Percentiles rank a stretch among this genome's conserved stretches.
Evolutionary conservation across 495 filamentous ascomycete genomes (phyloP).

Genomic region (Geoglossum glabrum): DNA sequence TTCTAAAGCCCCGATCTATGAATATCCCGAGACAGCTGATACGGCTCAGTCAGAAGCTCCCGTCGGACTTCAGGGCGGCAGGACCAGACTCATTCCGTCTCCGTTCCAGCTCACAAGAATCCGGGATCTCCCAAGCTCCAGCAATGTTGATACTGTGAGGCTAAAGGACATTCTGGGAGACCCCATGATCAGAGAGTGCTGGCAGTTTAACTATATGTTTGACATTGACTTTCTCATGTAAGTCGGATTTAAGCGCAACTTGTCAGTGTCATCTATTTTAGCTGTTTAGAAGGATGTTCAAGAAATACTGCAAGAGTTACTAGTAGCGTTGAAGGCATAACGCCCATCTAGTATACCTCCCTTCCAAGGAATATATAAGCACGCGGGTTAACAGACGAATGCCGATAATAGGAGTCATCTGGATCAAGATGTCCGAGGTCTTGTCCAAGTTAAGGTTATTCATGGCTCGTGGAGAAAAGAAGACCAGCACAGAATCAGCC

Average conservation of each 20-base stretch:
- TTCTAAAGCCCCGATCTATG: not conserved
- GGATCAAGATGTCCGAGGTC: slow-evolving; percentile 42
- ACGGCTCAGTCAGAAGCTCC: not conserved
- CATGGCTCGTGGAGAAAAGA: slow-evolving; percentile 80
- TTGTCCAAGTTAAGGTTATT: slow-evolving; percentile 53
- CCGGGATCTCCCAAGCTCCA: slow-evolving; percentile 33
- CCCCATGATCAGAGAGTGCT: slow-evolving; percentile 65
- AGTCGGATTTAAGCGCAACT: not conserved
- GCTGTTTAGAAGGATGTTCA: too few species aligned
- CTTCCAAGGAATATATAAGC: not conserved
- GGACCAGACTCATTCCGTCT: slow-evolving; percentile 22
- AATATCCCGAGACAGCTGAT: not conserved
- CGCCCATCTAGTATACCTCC: too few species aligned
- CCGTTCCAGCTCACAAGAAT: slow-evolving; percentile 61
- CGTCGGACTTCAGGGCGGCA: not conserved
- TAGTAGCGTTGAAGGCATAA: too few species aligned
- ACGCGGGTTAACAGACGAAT: not conserved
- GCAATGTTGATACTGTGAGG: slow-evolving; percentile 47
- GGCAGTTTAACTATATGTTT: slow-evolving; percentile 79
- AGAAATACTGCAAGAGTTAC: too few species aligned
- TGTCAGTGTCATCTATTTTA: not conserved
- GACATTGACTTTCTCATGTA: slow-evolving; percentile 58
- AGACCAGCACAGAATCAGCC: slow-evolving; percentile 32
- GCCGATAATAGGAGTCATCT: slow-evolving; percentile 24
- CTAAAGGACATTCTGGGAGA: slow-evolving; percentile 59